Percentiles rank a stretch among this genome's conserved stretches.
These are phyloP conservation scores for Colletotrichum tabaci DNA, from an alignment of 2,329 filamentous ascomycete genomes.

Conservation along the genomic window DNA sequence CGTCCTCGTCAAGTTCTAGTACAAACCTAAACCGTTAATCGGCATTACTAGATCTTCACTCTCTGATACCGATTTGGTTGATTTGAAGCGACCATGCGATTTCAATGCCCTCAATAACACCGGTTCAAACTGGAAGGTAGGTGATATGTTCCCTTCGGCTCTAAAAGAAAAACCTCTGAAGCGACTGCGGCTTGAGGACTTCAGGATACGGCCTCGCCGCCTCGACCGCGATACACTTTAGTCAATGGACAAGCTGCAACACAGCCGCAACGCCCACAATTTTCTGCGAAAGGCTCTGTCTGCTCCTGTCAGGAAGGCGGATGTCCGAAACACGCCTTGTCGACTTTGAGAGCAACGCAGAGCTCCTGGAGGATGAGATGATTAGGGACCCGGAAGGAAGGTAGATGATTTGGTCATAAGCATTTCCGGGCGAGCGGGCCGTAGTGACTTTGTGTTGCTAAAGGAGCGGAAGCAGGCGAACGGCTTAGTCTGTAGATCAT, in stretches of 20 bases:
- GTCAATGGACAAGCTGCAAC: background rate
- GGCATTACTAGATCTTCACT: background rate
- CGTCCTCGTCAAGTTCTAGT: background rate
- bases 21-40: background rate
- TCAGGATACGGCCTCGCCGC: background rate
- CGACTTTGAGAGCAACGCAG: constrained; percentile 42
- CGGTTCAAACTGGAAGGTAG: constrained; percentile 51
- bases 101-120: constrained; percentile 43
- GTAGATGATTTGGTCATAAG: constrained; percentile 60
- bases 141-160: background rate
- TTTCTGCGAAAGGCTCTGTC: constrained; percentile 43
- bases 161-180: background rate
- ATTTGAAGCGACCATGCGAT: constrained; percentile 29
- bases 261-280: constrained; percentile 45
- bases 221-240: background rate
- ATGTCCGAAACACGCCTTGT: constrained; percentile 51
- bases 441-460: constrained; percentile 44
- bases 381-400: constrained; percentile 65
- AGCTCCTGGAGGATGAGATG: constrained; percentile 59
- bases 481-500: constrained; percentile 68
- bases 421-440: constrained; percentile 55
- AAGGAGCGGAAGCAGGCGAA: constrained; percentile 64
- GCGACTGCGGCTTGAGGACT: background rate
- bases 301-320: constrained; percentile 56
- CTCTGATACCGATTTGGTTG: background rate